Base-by-base conservation (phyloP, 2,329 filamentous ascomycete species). In the Pleomassaria siparia region DNA sequence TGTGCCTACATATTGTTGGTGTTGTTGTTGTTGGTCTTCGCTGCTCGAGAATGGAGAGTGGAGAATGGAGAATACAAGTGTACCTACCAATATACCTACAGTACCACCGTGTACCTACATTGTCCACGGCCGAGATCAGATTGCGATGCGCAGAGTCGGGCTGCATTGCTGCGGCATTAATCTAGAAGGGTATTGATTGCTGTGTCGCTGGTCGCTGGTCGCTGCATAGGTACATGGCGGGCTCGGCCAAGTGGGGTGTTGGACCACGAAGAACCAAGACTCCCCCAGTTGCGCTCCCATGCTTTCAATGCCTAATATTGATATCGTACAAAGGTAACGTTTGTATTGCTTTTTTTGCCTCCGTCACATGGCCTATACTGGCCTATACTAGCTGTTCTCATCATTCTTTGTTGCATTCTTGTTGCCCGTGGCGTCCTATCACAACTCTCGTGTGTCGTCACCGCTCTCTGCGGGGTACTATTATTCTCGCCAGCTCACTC, bases 101-200 rank as follows among this genome's bases (percentile, higher is more conserved):
- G n/a, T n/a, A n/a, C n/a, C n/a, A n/a, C n/a, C n/a, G n/a, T n/a
- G n/a, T n/a, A n/a, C 11, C 13, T n/a, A 18, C 42, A 25, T 25
- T 39, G 20, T 64, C 56, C 59, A 65, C 63, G 63, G 63, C 63
- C 64, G 62, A 50, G 54, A 63, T 46, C 28, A 16, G 40, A 32
- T n/a, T 10, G 15, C 24, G 20, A 29, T 15, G n/a, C 11, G n/a
- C 5, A 16, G 20, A 20, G 46, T 59, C 54, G 58, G 58, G 58
- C 58, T 44, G 54, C 50, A 47, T 29, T 37, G 43, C 51, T 63
- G 62, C 50, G 62, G 53, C 50, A 65, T 64, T 62, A 65, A 64
- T 64, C 46, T 39, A 44, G 39, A 26, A 24, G 15, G 21, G n/a
- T n/a, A 36, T 30, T n/a, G 15, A 30, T 30, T 13, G 29, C 29